Conservation (phyloP, 2,329 filamentous ascomycete genomes). For the Botrytis galanthina region DNA sequence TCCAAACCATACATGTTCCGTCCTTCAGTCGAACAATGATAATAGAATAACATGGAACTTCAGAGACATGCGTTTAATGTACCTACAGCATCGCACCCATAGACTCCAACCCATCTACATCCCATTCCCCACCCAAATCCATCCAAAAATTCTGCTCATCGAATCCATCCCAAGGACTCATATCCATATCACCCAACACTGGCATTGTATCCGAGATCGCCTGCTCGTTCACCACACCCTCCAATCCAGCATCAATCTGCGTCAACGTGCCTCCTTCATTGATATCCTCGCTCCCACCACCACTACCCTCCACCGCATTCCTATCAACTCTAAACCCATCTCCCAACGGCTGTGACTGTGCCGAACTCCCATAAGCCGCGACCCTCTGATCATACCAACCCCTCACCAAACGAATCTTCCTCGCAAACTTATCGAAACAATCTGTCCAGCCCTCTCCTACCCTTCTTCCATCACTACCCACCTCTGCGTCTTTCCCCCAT, state of each 20-base stretch:
- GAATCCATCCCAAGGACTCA: background rate
- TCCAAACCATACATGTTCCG: background rate
- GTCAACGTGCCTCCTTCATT: background rate
- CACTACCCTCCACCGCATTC: background rate
- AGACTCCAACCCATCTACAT: background rate
- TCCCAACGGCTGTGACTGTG: background rate
- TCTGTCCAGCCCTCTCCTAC: background rate
- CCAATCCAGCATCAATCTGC: background rate
- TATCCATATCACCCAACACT: background rate
- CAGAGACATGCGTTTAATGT: background rate
- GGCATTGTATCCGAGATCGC: background rate
- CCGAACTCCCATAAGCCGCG: background rate
- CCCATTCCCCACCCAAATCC: constrained; percentile 3
- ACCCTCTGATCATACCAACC: constrained; percentile 1
- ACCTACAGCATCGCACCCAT: background rate
- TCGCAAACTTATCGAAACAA: constrained; percentile 17
- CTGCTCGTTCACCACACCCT: background rate
- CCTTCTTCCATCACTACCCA: background rate
- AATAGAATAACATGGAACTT: background rate
- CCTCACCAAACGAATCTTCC: background rate
- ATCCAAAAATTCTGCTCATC: constrained; percentile 1
- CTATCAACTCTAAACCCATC: background rate
- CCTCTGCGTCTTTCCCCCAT: background rate
- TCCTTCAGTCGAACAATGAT: background rate
- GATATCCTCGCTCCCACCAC: background rate